Percentiles rank a stretch among this genome's conserved stretches.
phyloP scores from a whole-genome alignment of 441 rosid genomes.

The Populus hybrid region DNA sequence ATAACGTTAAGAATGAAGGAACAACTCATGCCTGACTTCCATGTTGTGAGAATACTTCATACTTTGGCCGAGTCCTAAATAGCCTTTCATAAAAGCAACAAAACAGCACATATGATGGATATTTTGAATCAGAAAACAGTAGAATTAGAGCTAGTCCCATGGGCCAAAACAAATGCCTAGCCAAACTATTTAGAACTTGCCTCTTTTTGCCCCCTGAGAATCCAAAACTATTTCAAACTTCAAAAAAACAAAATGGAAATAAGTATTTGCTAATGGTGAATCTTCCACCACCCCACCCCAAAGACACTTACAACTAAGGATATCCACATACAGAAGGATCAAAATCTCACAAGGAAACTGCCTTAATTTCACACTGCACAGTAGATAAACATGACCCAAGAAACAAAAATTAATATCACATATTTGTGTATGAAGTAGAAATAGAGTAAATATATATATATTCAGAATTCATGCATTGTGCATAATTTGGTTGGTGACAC shows the following conservation, averaged over 20 bases:
- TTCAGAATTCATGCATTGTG: neutral
- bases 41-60: neutral
- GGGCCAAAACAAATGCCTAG: neutral
- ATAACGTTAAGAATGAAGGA: neutral
- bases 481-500: neutral
- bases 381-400: neutral
- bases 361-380: neutral
- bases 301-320: neutral
- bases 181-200: neutral
- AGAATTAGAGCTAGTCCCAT: neutral
- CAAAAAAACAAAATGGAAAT: neutral
- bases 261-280: neutral
- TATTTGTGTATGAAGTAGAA: neutral
- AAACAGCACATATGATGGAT: neutral
- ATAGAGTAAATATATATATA: neutral
- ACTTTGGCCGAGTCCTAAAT: neutral
- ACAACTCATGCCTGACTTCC: neutral
- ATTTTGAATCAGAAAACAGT: neutral
- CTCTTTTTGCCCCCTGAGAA: neutral
- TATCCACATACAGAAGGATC: neutral
- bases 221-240: neutral
- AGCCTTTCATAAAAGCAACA: neutral
- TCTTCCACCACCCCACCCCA: neutral
- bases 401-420: neutral
- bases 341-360: neutral